Conservation (phyloP, 306 rosid species). For the Fragaria vesca region DNA sequence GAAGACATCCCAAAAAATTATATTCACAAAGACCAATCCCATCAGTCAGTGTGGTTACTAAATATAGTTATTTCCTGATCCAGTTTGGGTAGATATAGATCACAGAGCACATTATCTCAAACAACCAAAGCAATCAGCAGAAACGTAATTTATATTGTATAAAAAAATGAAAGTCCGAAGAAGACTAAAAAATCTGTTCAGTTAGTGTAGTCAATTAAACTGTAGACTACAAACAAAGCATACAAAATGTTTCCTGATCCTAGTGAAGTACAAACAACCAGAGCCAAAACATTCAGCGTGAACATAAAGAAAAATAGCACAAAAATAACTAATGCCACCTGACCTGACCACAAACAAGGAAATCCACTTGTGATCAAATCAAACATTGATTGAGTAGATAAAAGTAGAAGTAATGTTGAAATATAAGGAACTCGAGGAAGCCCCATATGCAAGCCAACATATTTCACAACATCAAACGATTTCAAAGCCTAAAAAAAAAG, state of each 20-base stretch:
- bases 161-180: not conserved
- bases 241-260: not conserved
- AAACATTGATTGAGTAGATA: not conserved
- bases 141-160: not conserved
- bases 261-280: not conserved
- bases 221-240: not conserved
- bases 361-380: not conserved
- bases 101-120: not conserved
- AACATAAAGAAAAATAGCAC: not conserved
- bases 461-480: not conserved
- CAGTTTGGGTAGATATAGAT: not conserved
- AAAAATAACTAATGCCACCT: not conserved
- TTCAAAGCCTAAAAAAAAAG: not conserved
- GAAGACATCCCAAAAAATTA: not conserved
- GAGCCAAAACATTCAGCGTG: not conserved
- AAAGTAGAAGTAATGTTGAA: not conserved
- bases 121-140: not conserved
- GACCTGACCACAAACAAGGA: not conserved
- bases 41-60: not conserved
- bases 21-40: not conserved
- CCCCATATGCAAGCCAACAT: slow-evolving; percentile 1
- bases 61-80: not conserved
- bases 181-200: not conserved
- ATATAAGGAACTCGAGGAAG: not conserved
- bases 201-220: not conserved